These are phyloP conservation scores for Candida ponderosae DNA, from an alignment of 805 yeast species.

Conservation along the genomic window DNA sequence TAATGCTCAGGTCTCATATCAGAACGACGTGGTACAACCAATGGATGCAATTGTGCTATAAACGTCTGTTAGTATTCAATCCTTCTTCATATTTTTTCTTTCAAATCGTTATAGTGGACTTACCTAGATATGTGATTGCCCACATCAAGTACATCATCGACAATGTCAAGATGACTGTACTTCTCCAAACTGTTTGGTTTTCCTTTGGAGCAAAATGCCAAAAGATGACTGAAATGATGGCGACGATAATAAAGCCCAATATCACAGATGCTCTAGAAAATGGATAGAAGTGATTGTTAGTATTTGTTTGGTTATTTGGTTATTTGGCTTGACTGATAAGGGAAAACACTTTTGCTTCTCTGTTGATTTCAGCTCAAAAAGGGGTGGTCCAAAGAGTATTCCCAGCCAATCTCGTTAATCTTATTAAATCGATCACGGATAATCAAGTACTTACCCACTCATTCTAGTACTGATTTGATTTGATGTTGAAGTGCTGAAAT, in stretches of 20 bases:
- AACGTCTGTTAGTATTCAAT: constrained; percentile 4
- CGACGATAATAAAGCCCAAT: constrained; percentile 51
- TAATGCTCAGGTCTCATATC: constrained; percentile 76
- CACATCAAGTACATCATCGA: constrained; percentile 82
- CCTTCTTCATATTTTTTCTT: no score
- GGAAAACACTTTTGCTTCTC: no score
- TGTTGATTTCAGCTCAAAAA: no score
- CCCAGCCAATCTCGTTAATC: neutral
- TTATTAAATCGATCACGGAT: neutral
- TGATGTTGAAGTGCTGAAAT: neutral
- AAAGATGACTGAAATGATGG: constrained; percentile 51
- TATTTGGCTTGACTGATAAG: no score
- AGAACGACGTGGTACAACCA: constrained; percentile 84
- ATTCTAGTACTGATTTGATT: constrained; percentile 13
- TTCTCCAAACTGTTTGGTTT: constrained; percentile 72
- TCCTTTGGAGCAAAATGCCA: constrained; percentile 86
- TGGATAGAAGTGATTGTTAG: constrained; percentile 1
- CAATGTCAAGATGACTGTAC: constrained; percentile 57
- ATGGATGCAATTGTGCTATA: constrained; percentile 70
- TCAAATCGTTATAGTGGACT: no score
- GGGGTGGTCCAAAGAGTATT: no score
- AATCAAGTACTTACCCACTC: constrained; percentile 35
- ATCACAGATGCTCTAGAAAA: constrained; percentile 42
- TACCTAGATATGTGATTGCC: constrained; percentile 81
- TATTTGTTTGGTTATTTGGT: neutral